phyloP scores from a whole-genome alignment of 2,329 filamentous ascomycete genomes.

The Colletotrichum eremochloae region DNA sequence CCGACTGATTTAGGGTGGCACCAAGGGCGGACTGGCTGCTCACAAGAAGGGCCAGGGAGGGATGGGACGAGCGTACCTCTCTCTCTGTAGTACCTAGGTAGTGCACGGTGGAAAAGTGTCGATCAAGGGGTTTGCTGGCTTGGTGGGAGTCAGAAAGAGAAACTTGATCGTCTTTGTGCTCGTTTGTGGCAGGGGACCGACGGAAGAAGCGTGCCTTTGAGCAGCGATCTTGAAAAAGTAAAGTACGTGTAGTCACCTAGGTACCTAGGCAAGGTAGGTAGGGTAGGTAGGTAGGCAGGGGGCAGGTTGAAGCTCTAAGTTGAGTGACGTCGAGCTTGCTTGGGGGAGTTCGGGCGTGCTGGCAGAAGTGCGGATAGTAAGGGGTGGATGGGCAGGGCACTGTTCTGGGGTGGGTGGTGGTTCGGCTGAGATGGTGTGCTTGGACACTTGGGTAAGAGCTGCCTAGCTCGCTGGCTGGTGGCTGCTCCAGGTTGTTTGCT shows the following conservation, averaged over 20 bases:
- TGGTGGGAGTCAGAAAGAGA: constrained; percentile 28
- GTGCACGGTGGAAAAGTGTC: constrained; percentile 35
- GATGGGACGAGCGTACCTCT: constrained; percentile 39
- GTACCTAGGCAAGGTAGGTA: constrained; percentile 3
- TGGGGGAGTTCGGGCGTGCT: constrained; percentile 29
- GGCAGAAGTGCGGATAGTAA: neutral
- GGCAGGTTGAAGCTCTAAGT: constrained; percentile 39
- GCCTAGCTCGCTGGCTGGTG: neutral
- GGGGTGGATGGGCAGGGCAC: constrained; percentile 10
- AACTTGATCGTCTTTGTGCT: constrained; percentile 33
- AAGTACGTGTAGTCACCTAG: neutral
- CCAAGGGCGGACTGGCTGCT: constrained; percentile 38
- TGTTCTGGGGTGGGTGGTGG: constrained; percentile 14
- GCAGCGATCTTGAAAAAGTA: constrained; percentile 31
- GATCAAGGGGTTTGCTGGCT: constrained; percentile 43
- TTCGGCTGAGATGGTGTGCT: constrained; percentile 35
- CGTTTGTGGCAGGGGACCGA: constrained; percentile 37
- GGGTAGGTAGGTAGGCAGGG: too few species aligned
- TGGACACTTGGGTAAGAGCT: neutral
- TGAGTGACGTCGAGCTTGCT: constrained; percentile 35
- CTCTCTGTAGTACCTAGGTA: neutral
- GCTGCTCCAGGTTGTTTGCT: neutral
- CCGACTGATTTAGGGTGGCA: constrained; percentile 41
- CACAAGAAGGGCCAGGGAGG: constrained; percentile 34
- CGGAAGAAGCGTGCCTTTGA: constrained; percentile 27